Base-by-base conservation (phyloP, 73 alveolate genomes). In the Paramecium sonneborni region DNA sequence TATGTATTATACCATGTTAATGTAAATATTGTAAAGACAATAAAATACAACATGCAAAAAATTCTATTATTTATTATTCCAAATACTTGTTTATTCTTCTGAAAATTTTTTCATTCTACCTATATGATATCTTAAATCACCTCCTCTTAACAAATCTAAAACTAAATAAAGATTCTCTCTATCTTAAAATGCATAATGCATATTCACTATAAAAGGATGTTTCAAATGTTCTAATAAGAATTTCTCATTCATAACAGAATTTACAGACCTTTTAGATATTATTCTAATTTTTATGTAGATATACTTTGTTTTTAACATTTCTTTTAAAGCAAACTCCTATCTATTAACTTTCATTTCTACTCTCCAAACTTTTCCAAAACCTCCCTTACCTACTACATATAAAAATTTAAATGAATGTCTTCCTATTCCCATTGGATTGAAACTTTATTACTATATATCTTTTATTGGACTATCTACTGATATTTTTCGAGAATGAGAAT, bases 171-270 rank as follows among this genome's bases (percentile, higher is more conserved):
- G 52, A 55, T 93, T 94, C 28, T 92, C 96, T 38, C 48, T 43
- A 85, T 92, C 94, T 95, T 93, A 82, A 56, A 92, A 92, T 9
- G 95, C 95, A 55, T 56, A 95, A 43, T 93, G 93, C 97, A 95
- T 93, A 74, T 95, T 95, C 55, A 93, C 97, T 24, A 95, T 6
- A 88, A 39, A 94, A 9, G 97, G 97, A 82, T 95, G 97, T 48
- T 82, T 52, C 57, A 95, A 35, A 68, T 92, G 92, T 56, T 95
- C 92, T 15, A 87, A 38, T 32, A 95, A 69, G 76, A 87, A 86
- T 92, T 87, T 93, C 44, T 95, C 97, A 58, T 93, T 90, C 43
- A 95, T 39, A 28, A 95, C 95, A 20, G 94, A 95, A n/a, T 86
- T 90, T 23, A 85, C 94, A 34, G 92, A 56, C 24, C 86, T 72